phyloP scores from a whole-genome alignment of 2,329 filamentous ascomycete species.

The Xylaria sp. region DNA sequence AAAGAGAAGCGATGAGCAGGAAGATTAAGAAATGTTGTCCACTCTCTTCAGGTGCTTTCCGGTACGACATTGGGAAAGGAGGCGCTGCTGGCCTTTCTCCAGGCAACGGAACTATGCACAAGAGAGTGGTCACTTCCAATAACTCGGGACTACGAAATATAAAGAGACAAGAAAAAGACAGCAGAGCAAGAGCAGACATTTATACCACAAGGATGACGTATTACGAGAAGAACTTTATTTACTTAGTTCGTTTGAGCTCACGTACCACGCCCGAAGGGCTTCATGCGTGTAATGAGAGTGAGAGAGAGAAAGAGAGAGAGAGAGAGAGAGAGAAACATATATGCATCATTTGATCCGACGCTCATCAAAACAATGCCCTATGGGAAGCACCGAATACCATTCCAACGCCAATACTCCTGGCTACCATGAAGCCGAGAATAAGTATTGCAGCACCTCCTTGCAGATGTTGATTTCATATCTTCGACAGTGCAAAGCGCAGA shows the following conservation, averaged over 20 bases:
- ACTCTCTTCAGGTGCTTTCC: conserved; percentile 19
- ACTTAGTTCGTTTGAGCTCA: neutral
- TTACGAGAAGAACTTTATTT: neutral
- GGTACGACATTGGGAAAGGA: conserved; percentile 23
- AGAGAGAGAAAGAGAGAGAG: neutral
- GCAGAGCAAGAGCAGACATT: neutral
- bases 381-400: conserved; percentile 18
- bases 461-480: conserved; percentile 26
- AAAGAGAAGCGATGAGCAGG: neutral
- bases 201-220: neutral
- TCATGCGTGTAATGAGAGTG: neutral
- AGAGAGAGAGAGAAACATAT: neutral
- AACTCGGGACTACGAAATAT: neutral
- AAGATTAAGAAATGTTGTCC: neutral
- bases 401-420: conserved; percentile 10
- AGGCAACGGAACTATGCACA: conserved; percentile 17
- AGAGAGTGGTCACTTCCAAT: conserved; percentile 17
- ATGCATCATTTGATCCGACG: conserved; percentile 12
- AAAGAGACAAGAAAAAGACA: conserved; percentile 16
- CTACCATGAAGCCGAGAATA: conserved; percentile 15
- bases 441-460: conserved; percentile 18
- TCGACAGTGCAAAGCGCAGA: conserved; percentile 27
- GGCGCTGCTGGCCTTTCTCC: conserved; percentile 21
- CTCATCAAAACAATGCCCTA: conserved; percentile 7
- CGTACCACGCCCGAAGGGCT: conserved; percentile 4